phyloP scores from a whole-genome alignment of 208 protist genomes.

The Jaenimonas drosophilae region DNA sequence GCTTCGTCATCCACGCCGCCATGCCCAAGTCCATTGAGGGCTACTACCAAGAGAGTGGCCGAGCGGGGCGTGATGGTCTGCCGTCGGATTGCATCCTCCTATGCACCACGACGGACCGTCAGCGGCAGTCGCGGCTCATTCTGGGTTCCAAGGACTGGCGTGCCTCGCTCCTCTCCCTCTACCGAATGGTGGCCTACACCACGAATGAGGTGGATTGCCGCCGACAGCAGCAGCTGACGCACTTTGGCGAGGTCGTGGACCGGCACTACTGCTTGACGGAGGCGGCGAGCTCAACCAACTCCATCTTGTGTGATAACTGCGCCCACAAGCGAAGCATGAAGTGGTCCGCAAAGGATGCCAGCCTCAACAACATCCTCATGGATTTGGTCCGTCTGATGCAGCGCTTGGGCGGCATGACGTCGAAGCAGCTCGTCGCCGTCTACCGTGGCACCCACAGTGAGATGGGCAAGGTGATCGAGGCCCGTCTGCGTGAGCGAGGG shows the following conservation, averaged over 20 bases:
- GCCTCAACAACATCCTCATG: conserved; percentile 36
- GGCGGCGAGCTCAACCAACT: conserved; percentile 1
- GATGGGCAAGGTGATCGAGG: conserved; percentile 65
- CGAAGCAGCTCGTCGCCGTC: conserved; percentile 70
- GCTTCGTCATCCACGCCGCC: conserved; percentile 96
- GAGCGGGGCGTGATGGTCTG: conserved; percentile 93
- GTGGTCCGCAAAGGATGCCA: conserved; percentile 33
- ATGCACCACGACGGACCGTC: conserved; percentile 39
- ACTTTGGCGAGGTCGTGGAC: conserved; percentile 78
- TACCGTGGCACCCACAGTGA: conserved; percentile 58
- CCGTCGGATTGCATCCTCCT: conserved; percentile 79
- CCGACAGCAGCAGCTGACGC: conserved; percentile 67
- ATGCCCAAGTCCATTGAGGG: conserved; percentile 96
- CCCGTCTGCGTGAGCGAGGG: conserved; percentile 61
- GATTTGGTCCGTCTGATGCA: conserved; percentile 57
- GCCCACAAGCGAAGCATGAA: conserved; percentile 42
- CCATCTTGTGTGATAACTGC: conserved; percentile 79
- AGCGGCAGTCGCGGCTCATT: conserved; percentile 77
- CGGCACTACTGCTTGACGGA: conserved; percentile 60
- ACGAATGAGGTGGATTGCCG: conserved; percentile 82
- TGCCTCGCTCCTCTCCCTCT: conserved; percentile 49
- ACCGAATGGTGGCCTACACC: conserved; percentile 75
- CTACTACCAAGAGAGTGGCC: conserved; percentile 97
- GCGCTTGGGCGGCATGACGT: conserved; percentile 62
- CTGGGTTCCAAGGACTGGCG: conserved; percentile 70